phyloP scores from a whole-genome alignment of 768 basidiomycete species.

The Rhodotorula graminis region DNA sequence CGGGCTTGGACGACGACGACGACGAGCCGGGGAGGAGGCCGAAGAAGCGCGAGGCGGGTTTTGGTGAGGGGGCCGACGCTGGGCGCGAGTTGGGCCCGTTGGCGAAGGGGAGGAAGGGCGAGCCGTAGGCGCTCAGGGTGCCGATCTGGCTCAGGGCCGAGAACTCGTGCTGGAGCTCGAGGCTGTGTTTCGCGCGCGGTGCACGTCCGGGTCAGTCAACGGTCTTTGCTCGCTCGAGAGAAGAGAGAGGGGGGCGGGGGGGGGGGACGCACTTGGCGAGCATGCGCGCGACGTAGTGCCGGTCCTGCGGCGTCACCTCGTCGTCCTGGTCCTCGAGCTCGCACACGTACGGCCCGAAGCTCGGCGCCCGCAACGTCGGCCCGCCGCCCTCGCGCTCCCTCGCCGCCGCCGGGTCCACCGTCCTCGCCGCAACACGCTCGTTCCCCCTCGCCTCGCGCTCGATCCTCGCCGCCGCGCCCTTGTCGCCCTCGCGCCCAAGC shows the following conservation, averaged over 20 bases:
- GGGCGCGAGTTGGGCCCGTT: conserved; percentile 37
- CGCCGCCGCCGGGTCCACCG: background rate
- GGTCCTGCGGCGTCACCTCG: conserved; percentile 22
- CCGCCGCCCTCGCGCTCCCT: no score
- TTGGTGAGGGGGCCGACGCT: background rate
- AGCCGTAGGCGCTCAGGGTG: conserved; percentile 25
- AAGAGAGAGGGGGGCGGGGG: background rate
- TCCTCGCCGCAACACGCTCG: no score
- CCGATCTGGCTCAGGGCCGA: conserved; percentile 30
- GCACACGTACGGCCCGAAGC: background rate
- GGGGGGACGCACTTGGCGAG: conserved; percentile 30
- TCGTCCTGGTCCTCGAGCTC: background rate
- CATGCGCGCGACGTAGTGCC: conserved; percentile 34
- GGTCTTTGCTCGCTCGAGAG: background rate
- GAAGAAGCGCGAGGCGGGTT: background rate
- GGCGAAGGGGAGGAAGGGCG: conserved; percentile 25
- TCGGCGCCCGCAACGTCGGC: no score
- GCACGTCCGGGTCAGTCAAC: no score
- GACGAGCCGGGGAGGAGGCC: background rate
- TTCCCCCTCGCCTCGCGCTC: no score
- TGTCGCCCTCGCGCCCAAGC: no score
- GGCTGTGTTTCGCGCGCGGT: background rate
- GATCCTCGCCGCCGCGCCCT: no score
- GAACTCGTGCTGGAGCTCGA: conserved; percentile 34
- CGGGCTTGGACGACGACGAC: background rate